phyloP scores from a whole-genome alignment of 2,329 filamentous ascomycete genomes.

The Mariannaea sp. region DNA sequence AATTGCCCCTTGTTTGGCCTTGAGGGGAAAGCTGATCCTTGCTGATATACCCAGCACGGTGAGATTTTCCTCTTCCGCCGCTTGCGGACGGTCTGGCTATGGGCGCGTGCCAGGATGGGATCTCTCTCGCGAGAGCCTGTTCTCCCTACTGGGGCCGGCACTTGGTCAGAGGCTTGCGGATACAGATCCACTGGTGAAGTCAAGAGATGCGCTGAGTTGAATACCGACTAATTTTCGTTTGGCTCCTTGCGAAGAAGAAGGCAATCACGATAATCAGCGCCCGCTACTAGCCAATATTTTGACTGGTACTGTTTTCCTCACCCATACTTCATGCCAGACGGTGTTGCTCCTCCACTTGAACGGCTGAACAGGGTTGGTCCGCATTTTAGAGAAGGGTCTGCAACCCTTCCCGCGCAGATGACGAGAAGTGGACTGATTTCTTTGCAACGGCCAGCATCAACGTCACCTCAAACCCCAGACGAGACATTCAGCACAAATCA shows the following conservation, averaged over 20 bases:
- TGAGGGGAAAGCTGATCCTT: constrained; percentile 14
- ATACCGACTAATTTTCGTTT: not conserved
- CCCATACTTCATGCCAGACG: not conserved
- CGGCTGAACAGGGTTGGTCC: not conserved
- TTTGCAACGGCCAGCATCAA: not conserved
- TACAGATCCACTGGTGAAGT: not conserved
- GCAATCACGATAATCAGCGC: not conserved
- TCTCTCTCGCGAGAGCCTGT: constrained; percentile 1
- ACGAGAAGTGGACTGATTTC: not conserved
- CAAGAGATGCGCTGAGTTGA: not conserved
- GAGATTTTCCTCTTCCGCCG: not conserved
- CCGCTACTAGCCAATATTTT: not conserved
- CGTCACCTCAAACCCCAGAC: not conserved
- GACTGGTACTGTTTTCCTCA: not conserved
- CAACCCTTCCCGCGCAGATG: not conserved
- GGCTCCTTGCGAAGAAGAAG: not conserved
- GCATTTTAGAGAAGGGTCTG: not conserved
- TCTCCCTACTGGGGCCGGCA: constrained; percentile 9
- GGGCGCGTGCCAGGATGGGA: constrained; percentile 8
- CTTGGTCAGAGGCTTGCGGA: not conserved
- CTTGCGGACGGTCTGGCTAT: constrained; percentile 1
- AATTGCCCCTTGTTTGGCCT: constrained; percentile 1
- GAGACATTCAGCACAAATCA: constrained; percentile 3
- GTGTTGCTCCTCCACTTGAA: too few species aligned
- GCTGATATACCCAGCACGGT: constrained; percentile 6